Conservation (phyloP, 73 alveolate species). For the Tetrahymena borealis region DNA sequence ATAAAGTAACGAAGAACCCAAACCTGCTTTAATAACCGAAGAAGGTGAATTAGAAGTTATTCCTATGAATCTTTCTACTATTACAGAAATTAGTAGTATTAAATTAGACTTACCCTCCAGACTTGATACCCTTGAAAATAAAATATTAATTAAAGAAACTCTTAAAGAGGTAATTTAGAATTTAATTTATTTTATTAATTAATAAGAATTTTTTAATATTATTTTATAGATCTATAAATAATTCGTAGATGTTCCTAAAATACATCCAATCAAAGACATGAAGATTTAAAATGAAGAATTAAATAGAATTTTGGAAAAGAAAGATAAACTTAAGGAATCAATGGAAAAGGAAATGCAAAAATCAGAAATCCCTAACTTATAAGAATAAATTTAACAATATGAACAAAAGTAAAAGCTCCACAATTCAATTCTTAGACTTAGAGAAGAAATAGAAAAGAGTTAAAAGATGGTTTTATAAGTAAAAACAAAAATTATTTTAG, state of each 20-base stretch:
- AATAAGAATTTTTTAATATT: not conserved
- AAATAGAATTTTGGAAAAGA: constrained; percentile 27
- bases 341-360: constrained; percentile 1
- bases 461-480: constrained; percentile 75
- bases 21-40: constrained; percentile 31
- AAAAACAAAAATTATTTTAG: not conserved
- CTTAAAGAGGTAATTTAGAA: not conserved
- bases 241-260: constrained; percentile 46
- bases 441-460: constrained; percentile 49
- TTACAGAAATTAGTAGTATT: constrained; percentile 23
- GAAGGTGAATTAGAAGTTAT: constrained; percentile 42
- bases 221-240: not conserved
- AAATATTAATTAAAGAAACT: constrained; percentile 28
- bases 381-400: constrained; percentile 35
- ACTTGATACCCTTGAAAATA: constrained; percentile 26
- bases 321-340: constrained; percentile 15
- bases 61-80: not conserved
- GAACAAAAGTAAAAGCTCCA: constrained; percentile 51
- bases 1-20: constrained; percentile 44
- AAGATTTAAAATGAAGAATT: constrained; percentile 75
- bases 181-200: too few relatives aligned
- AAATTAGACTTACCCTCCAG: constrained; percentile 24
- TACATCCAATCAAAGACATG: constrained; percentile 94
- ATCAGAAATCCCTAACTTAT: constrained; percentile 21
- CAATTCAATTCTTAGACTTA: constrained; percentile 18